Base-by-base conservation (phyloP, 352 stramenopile species). In the Pythium myriotylum region DNA sequence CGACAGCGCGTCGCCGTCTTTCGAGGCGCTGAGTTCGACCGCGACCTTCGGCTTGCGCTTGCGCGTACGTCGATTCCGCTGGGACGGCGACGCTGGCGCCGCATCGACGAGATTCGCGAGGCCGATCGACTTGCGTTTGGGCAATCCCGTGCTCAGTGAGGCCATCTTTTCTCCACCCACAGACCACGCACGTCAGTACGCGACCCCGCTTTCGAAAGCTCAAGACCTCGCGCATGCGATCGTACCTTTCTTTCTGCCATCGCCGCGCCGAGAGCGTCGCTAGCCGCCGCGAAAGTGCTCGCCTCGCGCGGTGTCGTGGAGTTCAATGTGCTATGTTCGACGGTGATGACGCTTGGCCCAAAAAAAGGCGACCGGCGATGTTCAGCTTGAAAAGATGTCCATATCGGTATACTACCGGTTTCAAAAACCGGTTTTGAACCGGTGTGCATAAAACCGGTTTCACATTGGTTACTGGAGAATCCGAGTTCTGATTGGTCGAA, bases 401-500 rank as follows among this genome's bases (percentile, higher is more conserved):
- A 33, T 53, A 61, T 42, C 54, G 43, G 54, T 62, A 48, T 16
- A 3, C 26, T 53, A 65, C 58, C 58, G 50, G 50, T 66, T 14
- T 37, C 17, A n/a, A 9, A 26, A 24, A 61, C 27, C 45, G 22
- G 45, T 32, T 27, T 51, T 37, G n/a, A n/a, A n/a, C 33, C 33
- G 14, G 33, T 40, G 33, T 40, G 33, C 8, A 40, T 40, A 40
- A 32, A 54, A 54, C 47, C 47, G 27, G 47, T 54, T 1, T 52
- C 7, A 27, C 24, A 54, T 27, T 35, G 23, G 39, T 50, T 33
- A 14, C 22, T 53, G n/a, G n/a, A n/a, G n/a, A n/a, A n/a, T n/a
- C n/a, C n/a, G n/a, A n/a, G n/a, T n/a, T n/a, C 54, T 69, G 54
- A 69, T 69, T 69, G 62, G 62, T 32, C 33, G 19, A 56, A 69